Evolutionary conservation across 1,284 basidiomycete species (phyloP).

Genomic region (Trichosporon asahii): DNA sequence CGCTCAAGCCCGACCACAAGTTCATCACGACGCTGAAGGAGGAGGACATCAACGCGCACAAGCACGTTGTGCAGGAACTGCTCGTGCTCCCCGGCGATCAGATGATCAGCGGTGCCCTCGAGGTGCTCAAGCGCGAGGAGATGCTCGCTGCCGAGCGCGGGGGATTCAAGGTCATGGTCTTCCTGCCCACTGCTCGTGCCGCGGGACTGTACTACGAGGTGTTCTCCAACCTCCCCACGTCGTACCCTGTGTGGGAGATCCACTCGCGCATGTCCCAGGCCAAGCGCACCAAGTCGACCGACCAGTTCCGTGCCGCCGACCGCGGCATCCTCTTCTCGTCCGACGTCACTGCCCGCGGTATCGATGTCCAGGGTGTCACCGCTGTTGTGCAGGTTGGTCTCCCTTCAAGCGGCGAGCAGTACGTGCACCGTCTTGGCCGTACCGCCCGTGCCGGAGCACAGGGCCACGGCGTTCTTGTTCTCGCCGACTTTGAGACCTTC

Average conservation of each 20-base stretch:
- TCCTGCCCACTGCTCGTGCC: slow-evolving; percentile 67
- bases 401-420: slow-evolving; percentile 52
- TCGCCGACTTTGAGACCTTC: slow-evolving; percentile 58
- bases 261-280: slow-evolving; percentile 47
- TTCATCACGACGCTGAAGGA: slow-evolving; percentile 63
- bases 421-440: slow-evolving; percentile 55
- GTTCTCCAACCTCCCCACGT: slow-evolving; percentile 42
- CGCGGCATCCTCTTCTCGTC: slow-evolving; percentile 55
- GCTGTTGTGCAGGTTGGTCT: slow-evolving; percentile 59
- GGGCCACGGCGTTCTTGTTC: slow-evolving; percentile 60
- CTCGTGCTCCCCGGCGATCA: slow-evolving; percentile 55
- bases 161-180: slow-evolving; percentile 57
- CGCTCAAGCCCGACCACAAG: slow-evolving; percentile 57
- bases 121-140: slow-evolving; percentile 49
- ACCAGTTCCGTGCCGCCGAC: slow-evolving; percentile 57
- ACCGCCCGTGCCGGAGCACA: slow-evolving; percentile 56
- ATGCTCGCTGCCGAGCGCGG: slow-evolving; percentile 28
- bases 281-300: slow-evolving; percentile 55
- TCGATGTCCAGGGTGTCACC: slow-evolving; percentile 54
- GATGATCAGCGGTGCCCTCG: slow-evolving; percentile 54
- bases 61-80: slow-evolving; percentile 62
- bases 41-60: slow-evolving; percentile 64
- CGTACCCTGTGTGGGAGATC: slow-evolving; percentile 43
- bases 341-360: slow-evolving; percentile 57
- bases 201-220: slow-evolving; percentile 60